Base-by-base conservation (phyloP, 345 rosid species). In the Eucalyptus marginata region DNA sequence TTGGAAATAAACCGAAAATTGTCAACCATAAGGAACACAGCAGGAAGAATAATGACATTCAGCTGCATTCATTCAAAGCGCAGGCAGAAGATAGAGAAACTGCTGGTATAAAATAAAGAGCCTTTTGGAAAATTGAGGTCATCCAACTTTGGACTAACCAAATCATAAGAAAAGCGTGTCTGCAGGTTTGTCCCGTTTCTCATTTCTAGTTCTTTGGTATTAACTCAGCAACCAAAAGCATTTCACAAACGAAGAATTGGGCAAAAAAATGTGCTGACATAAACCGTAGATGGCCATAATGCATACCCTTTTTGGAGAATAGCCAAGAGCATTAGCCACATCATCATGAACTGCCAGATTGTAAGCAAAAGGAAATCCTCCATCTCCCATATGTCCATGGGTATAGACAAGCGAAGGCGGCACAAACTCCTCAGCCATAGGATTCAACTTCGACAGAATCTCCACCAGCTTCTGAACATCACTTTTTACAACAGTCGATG, bases 391-490 rank as follows among this genome's bases (percentile, higher is more conserved):
- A 87, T 49, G 93, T 86, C 91, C 94, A 88, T 89, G 87, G 87
- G 40, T 88, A 86, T 88, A 90, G 47, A 92, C 93, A 52, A 95
- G 91, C 8, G 98, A 98, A 56, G 95, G 95, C 88, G 99, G 99
- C 90, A 98, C 99, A 94, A 96, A 98, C 87, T 98, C 99, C 91
- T 95, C 92, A 64, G 99, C 99, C 99, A 96, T 93, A 10, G 99
- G 99, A 91, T 98, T 98, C 91, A 98, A 92, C 93, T 96, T 98
- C 22, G 97, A 96, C 91, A 98, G 88, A 71, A 95, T 94, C 89
- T 96, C 99, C 83, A 89, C 96, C 95, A 98, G 91, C 89, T 94
- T 93, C 88, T 91, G 95, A 93, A 96, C 96, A 49, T 95, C 97
- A 56, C 89, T 91, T 91, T 90, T 93, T 31, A 87, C 92, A 54